Percentiles rank a stretch among this genome's conserved stretches.
phyloP scores from a whole-genome alignment of 2,329 filamentous ascomycete species.

The Colletotrichum spinosum region DNA sequence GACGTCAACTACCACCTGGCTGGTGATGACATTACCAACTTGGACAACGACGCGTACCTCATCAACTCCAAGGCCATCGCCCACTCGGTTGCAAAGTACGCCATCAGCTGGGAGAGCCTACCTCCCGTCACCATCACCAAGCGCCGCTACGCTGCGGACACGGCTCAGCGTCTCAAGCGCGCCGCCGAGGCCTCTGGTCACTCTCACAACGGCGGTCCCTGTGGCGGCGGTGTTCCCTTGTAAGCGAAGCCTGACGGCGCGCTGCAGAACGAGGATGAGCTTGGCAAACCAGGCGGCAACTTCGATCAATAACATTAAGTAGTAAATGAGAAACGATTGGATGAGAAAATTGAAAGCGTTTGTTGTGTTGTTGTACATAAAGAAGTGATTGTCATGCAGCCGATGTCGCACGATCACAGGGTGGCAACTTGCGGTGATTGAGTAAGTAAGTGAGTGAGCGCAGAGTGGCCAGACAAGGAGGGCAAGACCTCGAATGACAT shows the following conservation, averaged over 20 bases:
- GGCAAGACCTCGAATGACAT: no score
- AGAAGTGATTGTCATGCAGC: no score
- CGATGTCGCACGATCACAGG: no score
- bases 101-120: conserved; percentile 51
- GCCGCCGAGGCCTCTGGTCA: conserved; percentile 40
- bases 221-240: conserved; percentile 40
- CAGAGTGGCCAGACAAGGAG: no score
- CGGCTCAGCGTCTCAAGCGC: conserved; percentile 45
- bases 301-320: no score
- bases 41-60: conserved; percentile 56
- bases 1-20: conserved; percentile 59
- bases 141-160: conserved; percentile 46
- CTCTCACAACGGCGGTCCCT: conserved; percentile 44
- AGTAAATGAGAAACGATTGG: no score
- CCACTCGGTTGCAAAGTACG: conserved; percentile 55
- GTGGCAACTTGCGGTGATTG: no score
- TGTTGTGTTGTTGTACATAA: no score
- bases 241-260: neutral
- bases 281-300: no score
- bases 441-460: no score
- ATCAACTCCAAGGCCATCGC: conserved; percentile 58
- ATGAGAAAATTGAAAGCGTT: no score
- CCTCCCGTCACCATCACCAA: conserved; percentile 43
- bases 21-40: conserved; percentile 55
- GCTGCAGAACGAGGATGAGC: no score